Percentiles rank a stretch among this genome's conserved stretches.
phyloP scores from a whole-genome alignment of 495 filamentous ascomycete species.

The Lasiosphaeria hispida region DNA sequence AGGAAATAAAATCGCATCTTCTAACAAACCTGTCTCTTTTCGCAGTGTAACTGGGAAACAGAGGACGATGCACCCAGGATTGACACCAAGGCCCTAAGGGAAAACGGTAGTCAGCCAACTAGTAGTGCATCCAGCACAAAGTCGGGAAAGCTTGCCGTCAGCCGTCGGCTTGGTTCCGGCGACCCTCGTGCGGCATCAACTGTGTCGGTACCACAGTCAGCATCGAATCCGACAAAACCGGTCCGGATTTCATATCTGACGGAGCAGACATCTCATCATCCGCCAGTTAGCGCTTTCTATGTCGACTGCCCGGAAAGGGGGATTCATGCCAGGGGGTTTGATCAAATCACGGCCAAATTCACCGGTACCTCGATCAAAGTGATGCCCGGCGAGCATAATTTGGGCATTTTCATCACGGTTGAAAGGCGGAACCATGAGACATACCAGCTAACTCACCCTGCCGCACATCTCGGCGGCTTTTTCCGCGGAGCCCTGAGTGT shows the following conservation, averaged over 20 bases:
- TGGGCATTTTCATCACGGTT: slow-evolving; percentile 91
- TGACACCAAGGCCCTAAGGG: slow-evolving; percentile 39
- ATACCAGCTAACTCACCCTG: slow-evolving; percentile 92
- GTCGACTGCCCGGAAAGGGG: slow-evolving; percentile 91
- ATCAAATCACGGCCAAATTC: slow-evolving; percentile 96
- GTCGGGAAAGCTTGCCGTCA: slow-evolving; percentile 38
- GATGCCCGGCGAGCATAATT: slow-evolving; percentile 84
- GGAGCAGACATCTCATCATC: slow-evolving; percentile 98
- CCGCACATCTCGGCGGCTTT: slow-evolving; percentile 87
- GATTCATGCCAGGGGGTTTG: slow-evolving; percentile 82
- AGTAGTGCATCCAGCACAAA: slow-evolving; percentile 51
- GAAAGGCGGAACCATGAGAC: slow-evolving; percentile 77
- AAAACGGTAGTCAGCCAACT: slow-evolving; percentile 26
- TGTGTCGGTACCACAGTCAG: slow-evolving; percentile 43
- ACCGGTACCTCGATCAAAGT: slow-evolving; percentile 93
- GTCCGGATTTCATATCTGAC: slow-evolving; percentile 88
- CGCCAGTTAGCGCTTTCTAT: slow-evolving; percentile 94
- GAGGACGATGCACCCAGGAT: slow-evolving; percentile 61
- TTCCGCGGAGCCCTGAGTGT: slow-evolving; percentile 79
- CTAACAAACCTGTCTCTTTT: slow-evolving; percentile 12
- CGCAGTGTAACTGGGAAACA: slow-evolving; percentile 89
- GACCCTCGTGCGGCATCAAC: slow-evolving; percentile 39
- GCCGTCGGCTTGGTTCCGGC: slow-evolving; percentile 24
- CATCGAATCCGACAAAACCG: slow-evolving; percentile 44
- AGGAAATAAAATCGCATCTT: not conserved